Evolutionary conservation across 768 basidiomycete species (phyloP).

Genomic region (Cystobasidiopsis lactophilus): DNA sequence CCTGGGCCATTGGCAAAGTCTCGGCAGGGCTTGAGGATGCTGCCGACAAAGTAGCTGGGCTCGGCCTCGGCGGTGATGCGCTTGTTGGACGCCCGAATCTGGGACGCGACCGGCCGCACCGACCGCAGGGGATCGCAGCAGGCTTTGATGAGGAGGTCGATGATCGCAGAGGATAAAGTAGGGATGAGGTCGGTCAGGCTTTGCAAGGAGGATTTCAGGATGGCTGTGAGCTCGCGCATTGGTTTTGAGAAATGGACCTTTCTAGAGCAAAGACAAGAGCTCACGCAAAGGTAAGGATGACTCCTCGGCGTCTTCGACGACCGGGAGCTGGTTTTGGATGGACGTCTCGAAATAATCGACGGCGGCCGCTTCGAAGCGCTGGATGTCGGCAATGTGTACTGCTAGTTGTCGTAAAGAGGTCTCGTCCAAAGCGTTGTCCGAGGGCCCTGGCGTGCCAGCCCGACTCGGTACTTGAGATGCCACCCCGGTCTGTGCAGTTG

Average conservation of each 20-base stretch:
- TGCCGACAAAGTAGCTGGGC: conserved; percentile 65
- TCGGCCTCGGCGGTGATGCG: conserved; percentile 33
- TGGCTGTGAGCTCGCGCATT: too few relatives aligned
- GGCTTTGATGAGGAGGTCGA: conserved; percentile 49
- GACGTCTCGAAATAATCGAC: conserved; percentile 9
- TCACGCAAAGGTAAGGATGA: background rate
- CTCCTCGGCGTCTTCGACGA: background rate
- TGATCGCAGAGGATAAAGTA: conserved; percentile 40
- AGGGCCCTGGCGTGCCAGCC: conserved; percentile 42
- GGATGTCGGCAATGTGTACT: conserved; percentile 13
- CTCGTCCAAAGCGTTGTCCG: conserved; percentile 15
- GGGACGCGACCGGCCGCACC: conserved; percentile 69
- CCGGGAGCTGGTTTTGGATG: conserved; percentile 6
- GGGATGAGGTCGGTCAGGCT: conserved; percentile 34
- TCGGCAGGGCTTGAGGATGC: conserved; percentile 58
- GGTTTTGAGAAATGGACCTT: too few relatives aligned
- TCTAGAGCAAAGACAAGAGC: too few relatives aligned
- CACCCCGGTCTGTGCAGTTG: background rate
- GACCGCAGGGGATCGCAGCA: conserved; percentile 65
- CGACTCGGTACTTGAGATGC: conserved; percentile 31
- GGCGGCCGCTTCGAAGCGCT: conserved; percentile 9
- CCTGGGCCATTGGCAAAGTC: conserved; percentile 41
- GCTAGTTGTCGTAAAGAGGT: conserved; percentile 9
- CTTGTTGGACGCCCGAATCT: conserved; percentile 55
- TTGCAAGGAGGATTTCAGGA: conserved; percentile 28